Conservation (phyloP, 352 stramenopile species). For the Thalassiosira hispida region DNA sequence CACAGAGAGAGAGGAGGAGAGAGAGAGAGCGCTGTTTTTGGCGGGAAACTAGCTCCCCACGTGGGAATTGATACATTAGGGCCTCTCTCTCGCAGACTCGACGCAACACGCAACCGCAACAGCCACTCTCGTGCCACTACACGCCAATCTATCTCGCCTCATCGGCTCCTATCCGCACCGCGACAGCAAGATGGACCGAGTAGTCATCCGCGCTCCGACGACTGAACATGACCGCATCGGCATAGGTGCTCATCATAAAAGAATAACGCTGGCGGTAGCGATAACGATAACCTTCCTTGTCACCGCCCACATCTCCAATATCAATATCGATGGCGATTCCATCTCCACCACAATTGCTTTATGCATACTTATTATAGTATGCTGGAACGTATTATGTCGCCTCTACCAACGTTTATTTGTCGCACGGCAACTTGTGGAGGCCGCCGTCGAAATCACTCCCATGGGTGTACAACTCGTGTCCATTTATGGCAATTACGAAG, state of each 20-base stretch:
- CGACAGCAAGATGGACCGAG: constrained; percentile 32
- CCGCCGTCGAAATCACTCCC: constrained; percentile 38
- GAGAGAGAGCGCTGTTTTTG: too few relatives aligned
- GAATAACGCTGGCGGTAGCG: not conserved
- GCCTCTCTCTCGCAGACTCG: too few relatives aligned
- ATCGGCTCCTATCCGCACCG: too few relatives aligned
- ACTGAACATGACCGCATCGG: not conserved
- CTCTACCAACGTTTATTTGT: not conserved
- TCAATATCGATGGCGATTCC: not conserved
- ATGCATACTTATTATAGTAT: not conserved
- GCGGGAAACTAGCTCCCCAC: too few relatives aligned
- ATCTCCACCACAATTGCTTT: not conserved
- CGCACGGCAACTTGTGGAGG: constrained; percentile 12
- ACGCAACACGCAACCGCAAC: too few relatives aligned
- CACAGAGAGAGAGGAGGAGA: too few relatives aligned
- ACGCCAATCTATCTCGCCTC: too few relatives aligned
- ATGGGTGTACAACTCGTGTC: constrained; percentile 44
- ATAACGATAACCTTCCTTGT: not conserved
- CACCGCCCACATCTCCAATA: not conserved
- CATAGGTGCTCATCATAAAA: not conserved
- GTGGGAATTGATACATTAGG: too few relatives aligned
- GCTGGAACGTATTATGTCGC: not conserved
- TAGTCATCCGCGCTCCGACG: constrained; percentile 20
- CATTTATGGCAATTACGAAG: constrained; percentile 10
- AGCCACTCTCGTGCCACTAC: too few relatives aligned